Conservation (phyloP, 495 filamentous ascomycete species). For the Talaromyces ruber region DNA sequence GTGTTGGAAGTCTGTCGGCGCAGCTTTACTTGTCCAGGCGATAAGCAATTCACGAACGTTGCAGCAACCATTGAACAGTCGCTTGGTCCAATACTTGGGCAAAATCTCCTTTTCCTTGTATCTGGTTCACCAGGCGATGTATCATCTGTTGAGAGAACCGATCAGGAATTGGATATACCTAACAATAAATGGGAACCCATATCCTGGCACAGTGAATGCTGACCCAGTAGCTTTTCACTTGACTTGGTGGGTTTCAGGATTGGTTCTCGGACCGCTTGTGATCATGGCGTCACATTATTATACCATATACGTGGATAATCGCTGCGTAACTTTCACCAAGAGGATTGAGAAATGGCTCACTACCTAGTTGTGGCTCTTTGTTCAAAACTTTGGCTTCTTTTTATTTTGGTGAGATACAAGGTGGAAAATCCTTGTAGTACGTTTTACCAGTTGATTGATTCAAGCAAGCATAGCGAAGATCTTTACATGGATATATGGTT, state of each 20-base stretch:
- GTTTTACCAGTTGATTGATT: background rate
- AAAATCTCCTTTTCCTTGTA: constrained; percentile 24
- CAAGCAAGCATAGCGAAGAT: background rate
- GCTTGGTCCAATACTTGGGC: constrained; percentile 9
- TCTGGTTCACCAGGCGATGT: constrained; percentile 14
- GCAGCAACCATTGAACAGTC: constrained; percentile 6
- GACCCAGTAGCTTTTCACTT: constrained; percentile 23
- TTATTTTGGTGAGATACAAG: too few relatives aligned
- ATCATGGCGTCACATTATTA: constrained; percentile 38
- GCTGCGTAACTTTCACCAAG: constrained; percentile 15
- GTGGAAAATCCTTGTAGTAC: background rate
- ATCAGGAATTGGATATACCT: constrained; percentile 2
- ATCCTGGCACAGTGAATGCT: constrained; percentile 23
- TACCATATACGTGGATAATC: constrained; percentile 35
- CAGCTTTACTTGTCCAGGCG: constrained; percentile 14
- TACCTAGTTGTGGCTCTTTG: constrained; percentile 1
- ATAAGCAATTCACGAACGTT: constrained; percentile 14
- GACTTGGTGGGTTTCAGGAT: constrained; percentile 27
- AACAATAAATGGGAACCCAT: constrained; percentile 15
- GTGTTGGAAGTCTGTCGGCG: constrained; percentile 16
- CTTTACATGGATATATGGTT: background rate
- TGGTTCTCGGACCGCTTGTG: constrained; percentile 26
- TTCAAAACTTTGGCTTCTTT: background rate
- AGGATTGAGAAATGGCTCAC: constrained; percentile 13
- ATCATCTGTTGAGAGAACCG: constrained; percentile 13